phyloP scores from a whole-genome alignment of 2,329 filamentous ascomycete species.

The Fusarium illudens region DNA sequence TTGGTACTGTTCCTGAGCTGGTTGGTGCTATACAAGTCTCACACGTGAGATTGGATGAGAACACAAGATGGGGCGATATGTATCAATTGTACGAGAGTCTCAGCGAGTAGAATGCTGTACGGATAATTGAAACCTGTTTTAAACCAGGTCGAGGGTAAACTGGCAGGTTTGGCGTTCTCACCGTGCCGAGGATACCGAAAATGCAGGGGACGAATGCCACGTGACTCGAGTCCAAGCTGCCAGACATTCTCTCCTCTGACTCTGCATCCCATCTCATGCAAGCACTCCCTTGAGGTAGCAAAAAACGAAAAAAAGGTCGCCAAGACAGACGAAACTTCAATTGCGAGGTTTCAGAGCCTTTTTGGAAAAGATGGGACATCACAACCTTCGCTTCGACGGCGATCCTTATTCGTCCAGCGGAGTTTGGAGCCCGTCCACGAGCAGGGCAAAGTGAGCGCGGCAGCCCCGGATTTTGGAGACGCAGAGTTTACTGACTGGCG shows the following conservation, averaged over 20 bases:
- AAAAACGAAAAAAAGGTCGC: neutral
- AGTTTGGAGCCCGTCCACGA: conserved; percentile 51
- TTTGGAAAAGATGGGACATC: conserved; percentile 39
- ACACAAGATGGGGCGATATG: neutral
- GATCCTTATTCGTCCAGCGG: conserved; percentile 47
- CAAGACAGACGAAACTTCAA: neutral
- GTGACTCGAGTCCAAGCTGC: conserved; percentile 14
- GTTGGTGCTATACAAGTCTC: neutral
- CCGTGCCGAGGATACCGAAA: neutral
- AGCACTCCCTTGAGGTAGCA: neutral
- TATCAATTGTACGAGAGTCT: neutral
- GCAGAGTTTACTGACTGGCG: conserved; percentile 19
- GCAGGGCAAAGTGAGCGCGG: conserved; percentile 49
- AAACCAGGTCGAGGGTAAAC: neutral
- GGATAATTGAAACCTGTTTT: neutral
- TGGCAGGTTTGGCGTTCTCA: neutral
- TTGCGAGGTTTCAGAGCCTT: neutral
- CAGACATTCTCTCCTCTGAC: neutral
- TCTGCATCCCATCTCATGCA: neutral
- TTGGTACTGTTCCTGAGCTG: neutral
- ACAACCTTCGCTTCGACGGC: conserved; percentile 49
- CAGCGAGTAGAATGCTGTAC: neutral
- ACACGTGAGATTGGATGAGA: neutral
- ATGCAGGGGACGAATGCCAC: conserved; percentile 10
- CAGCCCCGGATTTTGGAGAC: neutral